A percentile compares a stretch with the other conserved stretches of the same genome.
phyloP scores from a whole-genome alignment of 345 rosid genomes.

The Geranium brycei region DNA sequence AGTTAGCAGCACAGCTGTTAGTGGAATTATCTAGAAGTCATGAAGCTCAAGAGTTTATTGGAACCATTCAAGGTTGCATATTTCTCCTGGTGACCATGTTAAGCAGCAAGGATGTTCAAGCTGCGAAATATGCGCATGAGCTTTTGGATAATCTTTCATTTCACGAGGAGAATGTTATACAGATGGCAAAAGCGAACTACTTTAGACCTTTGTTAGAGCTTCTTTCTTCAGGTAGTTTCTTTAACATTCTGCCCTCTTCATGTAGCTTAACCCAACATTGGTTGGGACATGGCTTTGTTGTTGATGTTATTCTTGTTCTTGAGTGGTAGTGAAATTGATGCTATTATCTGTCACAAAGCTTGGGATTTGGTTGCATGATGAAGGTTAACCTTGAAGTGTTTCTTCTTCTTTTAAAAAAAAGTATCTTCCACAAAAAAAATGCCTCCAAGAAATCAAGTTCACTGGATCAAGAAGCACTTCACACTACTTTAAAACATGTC shows the following conservation, averaged over 20 bases:
- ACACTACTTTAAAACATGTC: neutral
- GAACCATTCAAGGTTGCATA: conserved; percentile 50
- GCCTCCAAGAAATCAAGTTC: no score
- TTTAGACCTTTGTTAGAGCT: conserved; percentile 43
- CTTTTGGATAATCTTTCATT: conserved; percentile 47
- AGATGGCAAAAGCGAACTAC: conserved; percentile 63
- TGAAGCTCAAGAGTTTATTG: conserved; percentile 27
- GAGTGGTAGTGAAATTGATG: neutral
- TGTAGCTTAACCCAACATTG: neutral
- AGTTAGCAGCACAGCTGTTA: conserved; percentile 42
- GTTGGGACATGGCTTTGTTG: no score
- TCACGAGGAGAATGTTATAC: conserved; percentile 39
- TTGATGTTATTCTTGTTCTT: no score
- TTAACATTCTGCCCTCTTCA: neutral
- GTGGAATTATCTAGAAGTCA: conserved; percentile 36
- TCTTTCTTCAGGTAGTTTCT: conserved; percentile 37
- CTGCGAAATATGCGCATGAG: conserved; percentile 34
- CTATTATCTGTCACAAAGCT: neutral
- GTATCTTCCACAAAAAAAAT: neutral
- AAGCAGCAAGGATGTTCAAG: conserved; percentile 38
- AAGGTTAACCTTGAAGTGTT: neutral
- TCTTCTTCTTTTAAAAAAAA: neutral
- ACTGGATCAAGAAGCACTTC: neutral
- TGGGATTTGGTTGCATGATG: neutral
- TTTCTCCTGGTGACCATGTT: conserved; percentile 55